Conservation (phyloP, 208 protist species). For the Leishmania aethiopica region DNA sequence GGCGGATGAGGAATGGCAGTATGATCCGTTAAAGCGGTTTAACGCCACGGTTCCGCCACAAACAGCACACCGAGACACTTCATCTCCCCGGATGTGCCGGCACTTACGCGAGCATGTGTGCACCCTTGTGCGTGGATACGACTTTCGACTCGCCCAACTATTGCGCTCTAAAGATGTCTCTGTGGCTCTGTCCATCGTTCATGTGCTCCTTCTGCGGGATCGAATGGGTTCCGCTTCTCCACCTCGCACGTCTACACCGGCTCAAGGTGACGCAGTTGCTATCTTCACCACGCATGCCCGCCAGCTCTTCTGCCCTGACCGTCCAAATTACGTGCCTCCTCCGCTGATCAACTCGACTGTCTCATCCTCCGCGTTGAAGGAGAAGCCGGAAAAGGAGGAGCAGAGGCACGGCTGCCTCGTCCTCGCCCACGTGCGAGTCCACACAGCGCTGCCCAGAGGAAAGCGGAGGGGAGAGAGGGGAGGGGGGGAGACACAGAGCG, state of each 20-base stretch:
- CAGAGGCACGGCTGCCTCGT: background rate
- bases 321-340: background rate
- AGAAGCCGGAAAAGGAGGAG: background rate
- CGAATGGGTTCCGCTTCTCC: background rate
- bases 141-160: background rate
- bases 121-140: background rate
- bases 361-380: background rate
- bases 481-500: background rate
- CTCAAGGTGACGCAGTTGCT: background rate
- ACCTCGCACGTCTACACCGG: background rate
- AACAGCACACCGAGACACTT: background rate
- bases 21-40: background rate
- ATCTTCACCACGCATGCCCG: background rate
- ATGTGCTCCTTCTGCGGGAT: background rate
- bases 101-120: background rate
- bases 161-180: background rate
- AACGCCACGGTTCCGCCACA: background rate
- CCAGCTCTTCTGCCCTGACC: background rate
- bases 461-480: background rate
- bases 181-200: background rate
- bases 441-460: background rate
- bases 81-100: background rate
- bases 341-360: background rate
- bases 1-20: background rate
- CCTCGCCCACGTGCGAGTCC: background rate